phyloP scores from a whole-genome alignment of 305 asterid genomes.

The Plantago coronopus region DNA sequence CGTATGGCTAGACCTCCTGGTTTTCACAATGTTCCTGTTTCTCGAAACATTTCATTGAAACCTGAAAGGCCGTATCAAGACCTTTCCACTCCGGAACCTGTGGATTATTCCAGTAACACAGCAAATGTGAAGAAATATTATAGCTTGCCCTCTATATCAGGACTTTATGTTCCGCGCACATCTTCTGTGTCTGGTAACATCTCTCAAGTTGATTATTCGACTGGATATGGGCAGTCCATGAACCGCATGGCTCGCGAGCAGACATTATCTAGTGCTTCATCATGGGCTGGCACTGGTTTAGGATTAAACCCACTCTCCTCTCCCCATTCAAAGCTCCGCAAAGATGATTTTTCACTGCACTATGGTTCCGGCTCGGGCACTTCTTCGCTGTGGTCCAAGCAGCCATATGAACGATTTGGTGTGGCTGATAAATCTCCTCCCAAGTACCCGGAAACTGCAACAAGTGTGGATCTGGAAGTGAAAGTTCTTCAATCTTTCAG shows the following conservation, averaged over 20 bases:
- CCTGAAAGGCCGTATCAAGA: constrained; percentile 47
- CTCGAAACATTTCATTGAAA: constrained; percentile 70
- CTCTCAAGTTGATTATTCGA: constrained; percentile 39
- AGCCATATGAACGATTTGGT: constrained; percentile 88
- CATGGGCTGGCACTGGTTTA: constrained; percentile 44
- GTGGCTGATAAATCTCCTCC: constrained; percentile 62
- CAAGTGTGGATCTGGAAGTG: constrained; percentile 54
- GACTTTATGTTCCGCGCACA: constrained; percentile 59
- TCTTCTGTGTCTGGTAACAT: constrained; percentile 34
- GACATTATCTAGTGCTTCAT: constrained; percentile 32
- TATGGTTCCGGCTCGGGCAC: constrained; percentile 44
- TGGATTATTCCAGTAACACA: constrained; percentile 36
- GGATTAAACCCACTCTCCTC: constrained; percentile 51
- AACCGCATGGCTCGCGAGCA: constrained; percentile 41
- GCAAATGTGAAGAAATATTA: constrained; percentile 61
- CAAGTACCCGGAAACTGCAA: constrained; percentile 41
- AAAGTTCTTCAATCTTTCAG: constrained; percentile 83
- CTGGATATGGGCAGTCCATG: constrained; percentile 42
- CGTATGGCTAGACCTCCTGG: constrained; percentile 77
- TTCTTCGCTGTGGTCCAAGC: constrained; percentile 76
- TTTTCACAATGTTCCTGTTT: constrained; percentile 62
- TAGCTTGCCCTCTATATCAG: constrained; percentile 89
- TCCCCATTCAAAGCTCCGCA: constrained; percentile 60
- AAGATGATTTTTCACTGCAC: constrained; percentile 56
- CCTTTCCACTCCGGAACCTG: constrained; percentile 43